phyloP scores from a whole-genome alignment of 1,284 basidiomycete genomes.

The Ganoderma lingzhi region DNA sequence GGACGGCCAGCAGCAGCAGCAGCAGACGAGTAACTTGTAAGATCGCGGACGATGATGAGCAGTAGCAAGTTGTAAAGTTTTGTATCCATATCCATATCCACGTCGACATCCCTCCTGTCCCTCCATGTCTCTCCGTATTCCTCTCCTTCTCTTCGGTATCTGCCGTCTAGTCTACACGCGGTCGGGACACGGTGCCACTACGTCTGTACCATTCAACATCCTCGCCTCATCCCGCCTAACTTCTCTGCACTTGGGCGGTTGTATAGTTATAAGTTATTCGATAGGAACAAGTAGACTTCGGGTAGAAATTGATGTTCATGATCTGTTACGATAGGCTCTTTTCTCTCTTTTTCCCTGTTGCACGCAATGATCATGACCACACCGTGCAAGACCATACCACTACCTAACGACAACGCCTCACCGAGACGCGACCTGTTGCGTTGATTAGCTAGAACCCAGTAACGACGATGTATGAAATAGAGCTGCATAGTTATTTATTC shows the following conservation, averaged over 20 bases:
- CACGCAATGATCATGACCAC: background rate
- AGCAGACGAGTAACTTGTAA: slow-evolving; percentile 33
- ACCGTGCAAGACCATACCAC: background rate
- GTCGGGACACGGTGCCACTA: background rate
- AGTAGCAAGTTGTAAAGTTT: background rate
- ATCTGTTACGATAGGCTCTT: background rate
- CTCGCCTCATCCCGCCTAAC: background rate
- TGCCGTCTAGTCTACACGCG: background rate
- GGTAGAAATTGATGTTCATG: background rate
- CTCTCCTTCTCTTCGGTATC: background rate
- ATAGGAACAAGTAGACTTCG: background rate
- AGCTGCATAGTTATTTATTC: slow-evolving; percentile 7
- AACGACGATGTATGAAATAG: background rate
- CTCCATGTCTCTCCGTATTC: background rate
- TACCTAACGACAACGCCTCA: background rate
- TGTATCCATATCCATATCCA: slow-evolving; percentile 8
- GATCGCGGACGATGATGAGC: background rate
- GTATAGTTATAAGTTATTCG: slow-evolving; percentile 1
- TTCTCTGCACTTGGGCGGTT: background rate
- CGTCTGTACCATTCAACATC: background rate
- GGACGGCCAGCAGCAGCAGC: slow-evolving; percentile 1
- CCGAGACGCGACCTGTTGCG: background rate
- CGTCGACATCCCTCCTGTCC: background rate
- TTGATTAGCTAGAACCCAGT: background rate
- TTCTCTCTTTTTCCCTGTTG: background rate